Conservation (phyloP, 441 rosid species). For the California macrophylla region DNA sequence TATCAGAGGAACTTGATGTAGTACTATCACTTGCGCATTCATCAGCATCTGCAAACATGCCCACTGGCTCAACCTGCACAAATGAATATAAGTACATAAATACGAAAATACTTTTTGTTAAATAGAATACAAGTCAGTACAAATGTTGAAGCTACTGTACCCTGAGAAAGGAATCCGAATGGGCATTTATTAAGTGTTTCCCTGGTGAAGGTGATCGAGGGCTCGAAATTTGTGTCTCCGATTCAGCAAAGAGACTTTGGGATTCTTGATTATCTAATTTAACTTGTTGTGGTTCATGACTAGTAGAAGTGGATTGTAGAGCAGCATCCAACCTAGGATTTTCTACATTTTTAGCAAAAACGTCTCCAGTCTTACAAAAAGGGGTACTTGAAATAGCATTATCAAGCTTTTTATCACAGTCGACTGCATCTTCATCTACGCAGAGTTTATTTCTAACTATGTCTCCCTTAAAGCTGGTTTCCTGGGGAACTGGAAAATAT, state of each 20-base stretch:
- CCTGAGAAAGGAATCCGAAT: constrained; percentile 38
- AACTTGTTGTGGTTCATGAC: constrained; percentile 21
- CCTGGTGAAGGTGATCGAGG: constrained; percentile 30
- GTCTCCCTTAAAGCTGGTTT: constrained; percentile 24
- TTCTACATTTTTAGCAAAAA: constrained; percentile 22
- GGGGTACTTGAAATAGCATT: constrained; percentile 18
- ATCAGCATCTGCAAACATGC: constrained; percentile 42
- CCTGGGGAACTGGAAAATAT: constrained; percentile 36
- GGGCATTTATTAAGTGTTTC: constrained; percentile 30
- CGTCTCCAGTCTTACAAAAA: constrained; percentile 18
- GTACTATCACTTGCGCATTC: constrained; percentile 41
- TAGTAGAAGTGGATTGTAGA: constrained; percentile 24
- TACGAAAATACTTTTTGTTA: constrained; percentile 8
- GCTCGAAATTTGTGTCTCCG: constrained; percentile 26
- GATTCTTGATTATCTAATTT: constrained; percentile 26
- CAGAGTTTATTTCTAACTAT: constrained; percentile 25
- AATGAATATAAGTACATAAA: constrained; percentile 13
- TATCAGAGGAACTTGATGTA: constrained; percentile 45
- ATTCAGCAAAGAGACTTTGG: constrained; percentile 28
- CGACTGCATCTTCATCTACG: constrained; percentile 31
- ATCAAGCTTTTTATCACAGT: constrained; percentile 29
- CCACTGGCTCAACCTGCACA: constrained; percentile 46
- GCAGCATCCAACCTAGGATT: constrained; percentile 21
- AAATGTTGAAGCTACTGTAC: constrained; percentile 33
- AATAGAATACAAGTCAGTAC: constrained; percentile 14